Conservation (phyloP, 2,329 filamentous ascomycete species). For the Teratosphaeria pseudoeucalypti region DNA sequence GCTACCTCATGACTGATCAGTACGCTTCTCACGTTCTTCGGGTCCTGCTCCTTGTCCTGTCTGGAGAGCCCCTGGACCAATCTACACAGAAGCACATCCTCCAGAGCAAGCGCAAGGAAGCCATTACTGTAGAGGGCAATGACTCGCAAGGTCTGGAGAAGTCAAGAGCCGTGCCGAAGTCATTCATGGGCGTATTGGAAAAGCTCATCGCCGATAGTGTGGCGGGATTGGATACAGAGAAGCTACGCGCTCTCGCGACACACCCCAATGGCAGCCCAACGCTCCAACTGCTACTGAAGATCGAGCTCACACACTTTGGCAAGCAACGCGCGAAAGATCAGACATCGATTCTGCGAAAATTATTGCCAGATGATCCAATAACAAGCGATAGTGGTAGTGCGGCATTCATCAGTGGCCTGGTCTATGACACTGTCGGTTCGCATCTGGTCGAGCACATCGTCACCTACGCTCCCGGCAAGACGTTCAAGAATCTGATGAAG, state of each 20-base stretch:
- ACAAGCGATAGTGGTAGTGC: constrained; percentile 63
- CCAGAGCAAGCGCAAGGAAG: constrained; percentile 88
- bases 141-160: constrained; percentile 35
- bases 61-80: constrained; percentile 68
- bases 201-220: constrained; percentile 75
- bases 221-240: constrained; percentile 63
- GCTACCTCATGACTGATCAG: constrained; percentile 71
- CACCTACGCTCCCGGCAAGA: constrained; percentile 67
- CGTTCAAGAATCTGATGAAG: constrained; percentile 80
- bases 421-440: constrained; percentile 86
- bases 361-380: constrained; percentile 72
- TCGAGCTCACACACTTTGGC: constrained; percentile 68
- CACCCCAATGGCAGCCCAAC: constrained; percentile 88
- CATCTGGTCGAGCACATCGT: constrained; percentile 82
- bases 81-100: constrained; percentile 61
- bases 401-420: constrained; percentile 71
- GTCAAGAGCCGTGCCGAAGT: constrained; percentile 54
- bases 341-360: constrained; percentile 60
- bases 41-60: constrained; percentile 74
- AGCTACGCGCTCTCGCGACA: constrained; percentile 71
- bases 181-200: constrained; percentile 65
- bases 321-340: constrained; percentile 56
- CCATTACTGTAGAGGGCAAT: constrained; percentile 52
- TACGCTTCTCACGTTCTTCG: constrained; percentile 89
- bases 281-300: constrained; percentile 77